Percentiles rank a stretch among this genome's conserved stretches.
phyloP scores from a whole-genome alignment of 345 rosid genomes.

The Hypericum androsaemum region DNA sequence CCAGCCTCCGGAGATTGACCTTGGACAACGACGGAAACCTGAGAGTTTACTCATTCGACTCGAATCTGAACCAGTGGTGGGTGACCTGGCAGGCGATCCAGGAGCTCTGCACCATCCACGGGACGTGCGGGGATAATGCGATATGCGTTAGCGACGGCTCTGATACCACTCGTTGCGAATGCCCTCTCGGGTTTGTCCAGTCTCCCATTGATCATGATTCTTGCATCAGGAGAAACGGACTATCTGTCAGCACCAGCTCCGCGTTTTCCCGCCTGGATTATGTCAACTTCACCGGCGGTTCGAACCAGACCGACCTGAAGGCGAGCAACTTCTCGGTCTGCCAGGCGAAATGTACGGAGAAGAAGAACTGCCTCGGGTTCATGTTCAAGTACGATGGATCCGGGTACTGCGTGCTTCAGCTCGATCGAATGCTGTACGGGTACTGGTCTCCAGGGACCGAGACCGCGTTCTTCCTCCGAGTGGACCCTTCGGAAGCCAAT shows the following conservation, averaged over 20 bases:
- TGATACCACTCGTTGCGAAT: slow-evolving; percentile 24
- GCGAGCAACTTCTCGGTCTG: slow-evolving; percentile 30
- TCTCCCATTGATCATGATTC: background rate
- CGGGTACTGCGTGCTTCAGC: slow-evolving; percentile 41
- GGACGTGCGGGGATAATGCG: slow-evolving; percentile 41
- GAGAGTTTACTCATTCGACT: slow-evolving; percentile 28
- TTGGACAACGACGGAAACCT: slow-evolving; percentile 49
- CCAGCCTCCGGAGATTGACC: slow-evolving; percentile 25
- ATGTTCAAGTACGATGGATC: slow-evolving; percentile 44
- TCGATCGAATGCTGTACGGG: slow-evolving; percentile 30
- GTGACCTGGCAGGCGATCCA: slow-evolving; percentile 44
- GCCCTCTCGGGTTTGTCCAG: slow-evolving; percentile 44
- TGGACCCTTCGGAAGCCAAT: slow-evolving; percentile 30
- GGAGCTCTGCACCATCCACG: slow-evolving; percentile 39
- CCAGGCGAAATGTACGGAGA: slow-evolving; percentile 22
- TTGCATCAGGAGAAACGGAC: slow-evolving; percentile 28
- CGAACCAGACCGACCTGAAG: slow-evolving; percentile 12
- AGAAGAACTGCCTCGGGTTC: slow-evolving; percentile 35
- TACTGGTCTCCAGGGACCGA: slow-evolving; percentile 55
- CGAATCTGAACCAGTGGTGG: slow-evolving; percentile 11
- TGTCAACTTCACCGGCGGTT: slow-evolving; percentile 44
- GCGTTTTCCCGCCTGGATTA: slow-evolving; percentile 52
- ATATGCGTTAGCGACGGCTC: slow-evolving; percentile 39
- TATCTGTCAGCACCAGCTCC: slow-evolving; percentile 11
- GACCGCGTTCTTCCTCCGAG: slow-evolving; percentile 35